Base-by-base conservation (phyloP, 805 yeast species). In the Kregervanrija delftensis region DNA sequence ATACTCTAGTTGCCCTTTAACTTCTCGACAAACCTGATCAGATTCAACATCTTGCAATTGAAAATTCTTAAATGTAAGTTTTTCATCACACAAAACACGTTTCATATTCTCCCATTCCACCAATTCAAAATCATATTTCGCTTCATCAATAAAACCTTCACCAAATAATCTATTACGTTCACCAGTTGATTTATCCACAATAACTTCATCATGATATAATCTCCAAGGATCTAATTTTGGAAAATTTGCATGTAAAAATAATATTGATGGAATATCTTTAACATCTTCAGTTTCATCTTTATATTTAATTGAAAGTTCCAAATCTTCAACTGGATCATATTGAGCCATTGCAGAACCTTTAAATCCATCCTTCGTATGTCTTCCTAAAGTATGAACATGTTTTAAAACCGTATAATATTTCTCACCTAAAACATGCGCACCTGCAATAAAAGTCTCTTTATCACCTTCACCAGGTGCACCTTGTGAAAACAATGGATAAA, bases 301-400 rank as follows among this genome's bases (percentile, higher is more conserved):
- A 38, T 65, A 67, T 22, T 54, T 56, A 31, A 49, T 39, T 47
- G 55, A 56, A 12, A 66, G 46, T 40, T 58, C 54, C 43, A 67
- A 77, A 60, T 86, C 95, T 37, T 73, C 73, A n/a, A 71, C 60
- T 3, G 90, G 87, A 56, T 83, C 79, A 49, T 69, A 77, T 60
- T 86, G 95, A 5, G 83, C 81, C 88, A 86, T 86, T 3, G 85
- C 86, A 9, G 81, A 75, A 13, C 90, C 91, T n/a, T 70, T 62
- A 56, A 73, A 83, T 8, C 66, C 67, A 22, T 22, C 28, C 8
- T 22, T 22, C 6, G 28, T 22, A 22, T 22, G 28, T 22, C 28
- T 22, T 14, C 85, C 85, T 54, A 79, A 65, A 6, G 82, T 79
- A 46, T 69, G 68, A 42, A 79, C 63, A 37, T 76, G 68, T 38